Evolutionary conservation across 495 filamentous ascomycete genomes (phyloP), one percentile per base, ranked within the genome.

Genomic region (Aspergillus taichungensis): DNA sequence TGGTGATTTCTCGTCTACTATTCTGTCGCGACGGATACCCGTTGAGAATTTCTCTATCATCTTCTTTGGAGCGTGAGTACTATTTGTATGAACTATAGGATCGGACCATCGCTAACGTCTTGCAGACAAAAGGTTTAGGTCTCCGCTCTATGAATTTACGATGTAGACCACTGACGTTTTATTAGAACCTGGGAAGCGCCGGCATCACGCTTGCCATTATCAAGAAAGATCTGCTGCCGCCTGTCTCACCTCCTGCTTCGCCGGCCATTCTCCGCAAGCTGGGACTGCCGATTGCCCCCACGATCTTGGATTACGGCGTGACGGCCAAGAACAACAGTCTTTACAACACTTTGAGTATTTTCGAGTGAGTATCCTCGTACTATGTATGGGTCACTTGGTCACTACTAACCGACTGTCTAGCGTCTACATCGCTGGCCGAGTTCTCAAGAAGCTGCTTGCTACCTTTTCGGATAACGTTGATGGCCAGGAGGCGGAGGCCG

Each of bases 271-370:
- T 95, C 45, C 76, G 88, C 43, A 74, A 80, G 37, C 77, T 95
- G n/a, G 80, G 79, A 8, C 70, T 95, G 13, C 84, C 85, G 10
- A 36, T 57, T 35, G 77, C 88, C 32, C 82, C 83, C 2, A 74
- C 87, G 6, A 77, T 95, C 33, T 67, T 95, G 34, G 78, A 87
- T 61, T 97, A 89, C 62, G 76, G 84, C 37, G 84, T 76, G 0
- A 78, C 86, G 32, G 83, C 86, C 13, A 89, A 89, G 72, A 88
- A 89, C 65, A 88, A 88, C 69, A 87, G 81, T 50, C 72, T 97
- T 42, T 95, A 95, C 69, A 96, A 95, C 69, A 97, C 91, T 3
- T 73, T 97, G 24, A 87, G 85, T 49, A 95, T 97, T 54, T 95
- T 96, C 64, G 87, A 87, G 69, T 78, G 57, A 42, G 72, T 43